Conservation (phyloP, 352 stramenopile genomes). For the Pythium myriotylum region DNA sequence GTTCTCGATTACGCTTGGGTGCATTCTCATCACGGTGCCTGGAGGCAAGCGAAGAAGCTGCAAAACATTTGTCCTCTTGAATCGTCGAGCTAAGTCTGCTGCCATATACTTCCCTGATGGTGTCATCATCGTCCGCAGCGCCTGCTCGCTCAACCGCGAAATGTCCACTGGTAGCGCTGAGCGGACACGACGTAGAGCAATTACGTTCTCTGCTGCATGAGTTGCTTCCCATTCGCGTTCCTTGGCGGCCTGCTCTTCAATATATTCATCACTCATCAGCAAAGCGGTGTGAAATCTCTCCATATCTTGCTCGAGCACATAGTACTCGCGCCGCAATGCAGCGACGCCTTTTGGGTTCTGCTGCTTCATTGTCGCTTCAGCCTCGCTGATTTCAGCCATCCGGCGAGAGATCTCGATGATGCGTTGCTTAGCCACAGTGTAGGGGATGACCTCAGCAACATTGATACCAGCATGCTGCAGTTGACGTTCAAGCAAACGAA, state of each 20-base stretch:
- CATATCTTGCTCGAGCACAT: slow-evolving; percentile 89
- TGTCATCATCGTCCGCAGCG: slow-evolving; percentile 52
- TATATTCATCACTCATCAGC: slow-evolving; percentile 90
- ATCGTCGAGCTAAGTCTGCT: slow-evolving; percentile 66
- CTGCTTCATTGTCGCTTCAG: slow-evolving; percentile 52
- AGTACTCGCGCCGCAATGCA: slow-evolving; percentile 76
- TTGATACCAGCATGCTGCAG: slow-evolving; percentile 76
- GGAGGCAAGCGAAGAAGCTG: slow-evolving; percentile 79
- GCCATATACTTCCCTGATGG: slow-evolving; percentile 71
- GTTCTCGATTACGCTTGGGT: slow-evolving; percentile 74
- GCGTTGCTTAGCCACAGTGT: slow-evolving; percentile 77
- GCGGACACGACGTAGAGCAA: slow-evolving; percentile 59
- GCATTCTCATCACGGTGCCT: slow-evolving; percentile 77
- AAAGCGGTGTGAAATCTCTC: slow-evolving; percentile 90
- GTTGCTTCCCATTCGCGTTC: slow-evolving; percentile 79
- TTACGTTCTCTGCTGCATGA: slow-evolving; percentile 50
- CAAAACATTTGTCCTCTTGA: slow-evolving; percentile 91
- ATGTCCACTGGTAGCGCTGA: slow-evolving; percentile 85
- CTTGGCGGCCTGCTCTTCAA: slow-evolving; percentile 66
- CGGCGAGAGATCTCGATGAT: slow-evolving; percentile 77
- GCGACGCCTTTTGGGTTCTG: slow-evolving; percentile 9
- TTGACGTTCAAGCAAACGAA: slow-evolving; percentile 74
- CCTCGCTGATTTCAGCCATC: slow-evolving; percentile 84
- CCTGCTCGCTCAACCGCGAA: slow-evolving; percentile 71
- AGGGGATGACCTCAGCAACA: slow-evolving; percentile 89